A percentile compares a stretch with the other conserved stretches of the same genome.
Evolutionary conservation across 176 grass and related monocot genomes (phyloP).

Genomic region (Ananas comosus): DNA sequence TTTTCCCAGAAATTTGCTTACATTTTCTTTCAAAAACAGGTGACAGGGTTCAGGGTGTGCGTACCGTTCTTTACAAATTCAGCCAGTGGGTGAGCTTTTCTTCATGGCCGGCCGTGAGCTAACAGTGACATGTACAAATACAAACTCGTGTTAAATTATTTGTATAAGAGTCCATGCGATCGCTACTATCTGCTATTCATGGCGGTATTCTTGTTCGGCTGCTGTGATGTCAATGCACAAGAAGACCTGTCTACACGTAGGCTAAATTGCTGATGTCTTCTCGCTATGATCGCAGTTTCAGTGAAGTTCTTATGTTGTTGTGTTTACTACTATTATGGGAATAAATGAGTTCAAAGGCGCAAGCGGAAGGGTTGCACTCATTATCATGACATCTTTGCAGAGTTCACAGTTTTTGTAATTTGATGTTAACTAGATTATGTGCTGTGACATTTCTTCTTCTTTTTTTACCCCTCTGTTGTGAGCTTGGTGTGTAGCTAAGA

Average conservation of each 20-base stretch:
- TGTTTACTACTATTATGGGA: too few relatives aligned
- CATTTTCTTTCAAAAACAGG: not conserved
- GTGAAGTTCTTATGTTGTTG: too few relatives aligned
- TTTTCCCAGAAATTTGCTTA: not conserved
- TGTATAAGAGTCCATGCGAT: not conserved
- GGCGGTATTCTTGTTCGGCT: not conserved
- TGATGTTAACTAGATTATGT: too few relatives aligned
- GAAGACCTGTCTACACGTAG: not conserved
- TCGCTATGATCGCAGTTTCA: too few relatives aligned
- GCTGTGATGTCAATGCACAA: not conserved
- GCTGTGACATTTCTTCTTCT: too few relatives aligned
- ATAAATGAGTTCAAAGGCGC: too few relatives aligned
- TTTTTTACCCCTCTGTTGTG: too few relatives aligned
- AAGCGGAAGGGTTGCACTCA: too few relatives aligned
- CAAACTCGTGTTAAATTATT: too few relatives aligned
- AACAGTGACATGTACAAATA: not conserved
- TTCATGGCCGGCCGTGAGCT: not conserved
- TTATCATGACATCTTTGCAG: too few relatives aligned
- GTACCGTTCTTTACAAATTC: not conserved
- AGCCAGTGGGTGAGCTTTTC: not conserved
- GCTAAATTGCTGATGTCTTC: not conserved
- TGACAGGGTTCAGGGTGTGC: not conserved
- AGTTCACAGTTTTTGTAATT: too few relatives aligned
- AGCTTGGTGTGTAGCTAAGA: too few relatives aligned
- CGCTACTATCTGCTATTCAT: not conserved